Evolutionary conservation across 805 yeast genomes (phyloP).

Genomic region (Sugiyamaella smithiae): DNA sequence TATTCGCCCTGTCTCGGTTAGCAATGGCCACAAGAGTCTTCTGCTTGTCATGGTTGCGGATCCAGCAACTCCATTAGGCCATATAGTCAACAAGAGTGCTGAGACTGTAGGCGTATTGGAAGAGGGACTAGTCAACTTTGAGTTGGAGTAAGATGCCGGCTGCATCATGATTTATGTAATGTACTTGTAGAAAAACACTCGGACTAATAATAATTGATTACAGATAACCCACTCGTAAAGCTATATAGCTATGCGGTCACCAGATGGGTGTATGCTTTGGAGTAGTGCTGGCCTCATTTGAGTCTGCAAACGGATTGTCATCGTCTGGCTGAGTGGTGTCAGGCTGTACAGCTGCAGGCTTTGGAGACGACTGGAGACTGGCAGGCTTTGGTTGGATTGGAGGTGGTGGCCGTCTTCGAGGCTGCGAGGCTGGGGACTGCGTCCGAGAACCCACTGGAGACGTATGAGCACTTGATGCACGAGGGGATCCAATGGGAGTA

Average conservation of each 20-base stretch:
- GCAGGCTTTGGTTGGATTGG: conserved; percentile 23
- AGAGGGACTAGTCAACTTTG: conserved; percentile 26
- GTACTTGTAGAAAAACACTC: background rate
- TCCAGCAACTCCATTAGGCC: conserved; percentile 27
- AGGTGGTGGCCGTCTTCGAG: conserved; percentile 28
- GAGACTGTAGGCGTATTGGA: conserved; percentile 27
- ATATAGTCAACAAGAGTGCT: conserved; percentile 24
- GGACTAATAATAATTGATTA: background rate
- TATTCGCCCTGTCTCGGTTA: conserved; percentile 18
- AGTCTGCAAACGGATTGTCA: conserved; percentile 55
- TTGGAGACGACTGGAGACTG: conserved; percentile 17
- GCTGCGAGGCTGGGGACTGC: conserved; percentile 2
- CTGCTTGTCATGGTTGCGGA: conserved; percentile 31
- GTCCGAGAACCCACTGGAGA: background rate
- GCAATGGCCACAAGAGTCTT: conserved; percentile 16
- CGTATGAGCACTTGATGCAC: background rate
- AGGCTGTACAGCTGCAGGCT: conserved; percentile 18
- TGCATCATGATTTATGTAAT: background rate
- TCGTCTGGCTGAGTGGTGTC: conserved; percentile 26
- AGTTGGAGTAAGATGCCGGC: background rate
- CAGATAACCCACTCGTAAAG: background rate
- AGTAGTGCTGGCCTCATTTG: conserved; percentile 32
- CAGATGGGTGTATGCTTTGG: conserved; percentile 26
- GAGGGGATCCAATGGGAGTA: background rate
- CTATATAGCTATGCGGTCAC: conserved; percentile 19